Evolutionary conservation across 116 monocot genomes (phyloP).

Genomic region (Iris pallida): DNA sequence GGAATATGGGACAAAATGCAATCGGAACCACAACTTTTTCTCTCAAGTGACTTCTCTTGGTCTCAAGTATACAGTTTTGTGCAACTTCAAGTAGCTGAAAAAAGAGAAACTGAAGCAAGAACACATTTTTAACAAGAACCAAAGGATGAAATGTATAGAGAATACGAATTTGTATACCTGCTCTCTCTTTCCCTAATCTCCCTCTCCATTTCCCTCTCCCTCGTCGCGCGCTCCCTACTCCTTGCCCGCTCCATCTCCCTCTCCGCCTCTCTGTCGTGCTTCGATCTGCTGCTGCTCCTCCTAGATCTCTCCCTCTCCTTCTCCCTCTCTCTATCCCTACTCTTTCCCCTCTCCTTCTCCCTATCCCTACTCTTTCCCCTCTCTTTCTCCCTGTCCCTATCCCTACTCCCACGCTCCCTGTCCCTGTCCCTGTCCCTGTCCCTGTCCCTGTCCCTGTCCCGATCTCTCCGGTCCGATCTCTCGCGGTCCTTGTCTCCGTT

Average conservation of each 20-base stretch:
- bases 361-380: constrained; percentile 1
- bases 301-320: constrained; percentile 13
- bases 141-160: neutral
- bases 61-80: neutral
- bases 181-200: constrained; percentile 30
- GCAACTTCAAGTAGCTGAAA: neutral
- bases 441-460: too few species aligned
- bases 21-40: neutral
- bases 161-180: constrained; percentile 6
- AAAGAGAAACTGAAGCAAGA: neutral
- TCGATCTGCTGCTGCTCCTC: constrained; percentile 9
- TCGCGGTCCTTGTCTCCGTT: constrained; percentile 9
- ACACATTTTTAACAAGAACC: neutral
- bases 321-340: constrained; percentile 15
- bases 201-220: constrained; percentile 20
- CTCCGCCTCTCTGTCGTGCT: constrained; percentile 14
- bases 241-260: constrained; percentile 12
- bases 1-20: neutral
- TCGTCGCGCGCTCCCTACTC: constrained; percentile 10
- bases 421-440: too few species aligned
- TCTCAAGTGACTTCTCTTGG: neutral
- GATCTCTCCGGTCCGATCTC: neutral
- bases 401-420: constrained; percentile 4
- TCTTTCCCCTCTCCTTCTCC: constrained; percentile 13
- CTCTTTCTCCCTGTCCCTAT: constrained; percentile 4